phyloP scores from a whole-genome alignment of 352 stramenopile species.

The Phytophthora sp. region DNA sequence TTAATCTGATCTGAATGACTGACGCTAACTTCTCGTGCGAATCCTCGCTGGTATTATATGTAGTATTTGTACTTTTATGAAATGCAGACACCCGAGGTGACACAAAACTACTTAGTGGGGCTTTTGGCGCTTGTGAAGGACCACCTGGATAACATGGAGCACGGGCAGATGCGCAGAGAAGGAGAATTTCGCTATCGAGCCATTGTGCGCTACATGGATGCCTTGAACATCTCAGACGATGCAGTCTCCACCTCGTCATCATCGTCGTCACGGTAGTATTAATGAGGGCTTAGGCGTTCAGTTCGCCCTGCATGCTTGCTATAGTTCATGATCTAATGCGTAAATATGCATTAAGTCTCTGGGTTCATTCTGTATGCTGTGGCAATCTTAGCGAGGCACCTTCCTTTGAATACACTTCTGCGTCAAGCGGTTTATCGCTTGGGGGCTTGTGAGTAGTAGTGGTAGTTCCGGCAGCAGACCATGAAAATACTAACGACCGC shows the following conservation, averaged over 20 bases:
- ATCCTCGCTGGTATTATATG: background rate
- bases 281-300: background rate
- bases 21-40: background rate
- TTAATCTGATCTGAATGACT: too few relatives aligned
- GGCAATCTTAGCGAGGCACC: slow-evolving; percentile 3
- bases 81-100: slow-evolving; percentile 70
- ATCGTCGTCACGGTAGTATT: slow-evolving; percentile 28
- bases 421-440: background rate
- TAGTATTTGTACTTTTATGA: slow-evolving; percentile 96
- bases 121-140: slow-evolving; percentile 93
- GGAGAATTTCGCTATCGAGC: slow-evolving; percentile 87
- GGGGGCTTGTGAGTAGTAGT: background rate
- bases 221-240: slow-evolving; percentile 34
- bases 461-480: background rate
- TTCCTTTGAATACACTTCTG: slow-evolving; percentile 3
- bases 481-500: slow-evolving; percentile 5
- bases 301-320: background rate
- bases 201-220: slow-evolving; percentile 83
- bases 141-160: slow-evolving; percentile 92
- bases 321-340: background rate
- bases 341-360: background rate
- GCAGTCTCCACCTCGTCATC: slow-evolving; percentile 23
- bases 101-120: slow-evolving; percentile 70
- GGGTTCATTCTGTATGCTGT: background rate
- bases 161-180: slow-evolving; percentile 62